Evolutionary conservation across 2,329 filamentous ascomycete species (phyloP), one percentile per base, ranked within the genome.

Genomic region (Xylaria hypoxylon): DNA sequence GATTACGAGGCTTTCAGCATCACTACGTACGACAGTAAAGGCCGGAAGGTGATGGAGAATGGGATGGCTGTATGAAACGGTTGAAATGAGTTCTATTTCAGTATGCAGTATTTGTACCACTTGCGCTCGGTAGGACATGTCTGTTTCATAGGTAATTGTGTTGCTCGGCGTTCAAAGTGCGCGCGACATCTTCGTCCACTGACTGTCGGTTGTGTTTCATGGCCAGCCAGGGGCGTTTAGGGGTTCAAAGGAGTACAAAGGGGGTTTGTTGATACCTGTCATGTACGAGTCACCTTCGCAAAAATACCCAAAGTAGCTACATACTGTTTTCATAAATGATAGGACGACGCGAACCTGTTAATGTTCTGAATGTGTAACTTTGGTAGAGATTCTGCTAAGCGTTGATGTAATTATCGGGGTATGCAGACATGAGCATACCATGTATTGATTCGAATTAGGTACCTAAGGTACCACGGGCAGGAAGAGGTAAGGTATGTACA

Each of bases 1-100:
- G 79, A 80, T 57, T 76, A 72, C 53, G 75, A 76, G 47, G 73
- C 76, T 3, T 80, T 80, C 64, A 80, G 78, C 52, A 73, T 78
- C 50, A 72, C 76, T 2, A 73, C 77, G 0, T 80, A 79, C 44
- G 75, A 79, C 38, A 19, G 42, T 4, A 73, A 72, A 26, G 77
- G 77, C 15, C 72, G 70, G 51, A 76, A 76, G 62, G 56, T 77
- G 2, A 64, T 71, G 58, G 77, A 76, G 67, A 76, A 76, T 31
- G 78, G 78, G 10, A 75, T 73, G 70, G 38, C 70, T 5, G 71
- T 75, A 2, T 72, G 48, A 71, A 28, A 13, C 6, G 17, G n/a
- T 5, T 15, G 35, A 6, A 24, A 28, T 24, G 22, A 11, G 28
- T 24, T 13, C n/a, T 1, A 40, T 1, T n/a, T 11, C 28, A 7